Evolutionary conservation across 2,329 filamentous ascomycete species (phyloP).

Genomic region (Fusarium incarnatum): DNA sequence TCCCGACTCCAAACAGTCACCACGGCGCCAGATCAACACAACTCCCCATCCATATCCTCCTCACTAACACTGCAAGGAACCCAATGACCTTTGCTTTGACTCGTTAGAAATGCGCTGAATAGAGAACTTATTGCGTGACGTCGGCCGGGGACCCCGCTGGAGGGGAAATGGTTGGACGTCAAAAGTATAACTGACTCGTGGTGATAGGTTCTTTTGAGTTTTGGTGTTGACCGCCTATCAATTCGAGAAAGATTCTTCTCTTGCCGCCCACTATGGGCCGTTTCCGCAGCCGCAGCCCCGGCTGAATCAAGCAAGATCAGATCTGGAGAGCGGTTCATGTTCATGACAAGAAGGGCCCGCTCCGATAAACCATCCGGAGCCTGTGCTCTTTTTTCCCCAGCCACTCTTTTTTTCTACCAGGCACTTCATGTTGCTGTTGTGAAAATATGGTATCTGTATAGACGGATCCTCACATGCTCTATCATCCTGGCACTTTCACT

Average conservation of each 20-base stretch:
- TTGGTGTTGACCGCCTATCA: slow-evolving; percentile 5
- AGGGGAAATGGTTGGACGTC: slow-evolving; percentile 10
- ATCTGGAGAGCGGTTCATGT: slow-evolving; percentile 20
- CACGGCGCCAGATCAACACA: slow-evolving; percentile 8
- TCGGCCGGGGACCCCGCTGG: slow-evolving; percentile 5
- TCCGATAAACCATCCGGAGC: slow-evolving; percentile 27
- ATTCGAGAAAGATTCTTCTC: neutral
- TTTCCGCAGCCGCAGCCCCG: slow-evolving; percentile 4
- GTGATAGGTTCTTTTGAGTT: neutral
- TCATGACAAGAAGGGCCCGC: slow-evolving; percentile 28
- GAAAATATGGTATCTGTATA: neutral
- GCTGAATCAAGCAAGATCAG: slow-evolving; percentile 21
- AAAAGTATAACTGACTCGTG: slow-evolving; percentile 23
- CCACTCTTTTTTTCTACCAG: slow-evolving; percentile 17
- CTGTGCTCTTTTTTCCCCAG: slow-evolving; percentile 16
- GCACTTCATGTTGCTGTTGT: slow-evolving; percentile 3
- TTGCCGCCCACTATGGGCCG: neutral
- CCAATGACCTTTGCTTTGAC: neutral
- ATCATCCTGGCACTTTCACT: neutral
- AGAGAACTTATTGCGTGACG: slow-evolving; percentile 3
- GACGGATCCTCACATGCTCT: slow-evolving; percentile 20
- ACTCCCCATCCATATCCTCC: neutral
- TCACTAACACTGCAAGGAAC: neutral
- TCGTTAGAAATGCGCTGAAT: slow-evolving; percentile 16
- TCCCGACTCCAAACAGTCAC: neutral